These are phyloP conservation scores for Talaromyces sp. DNA, from an alignment of 2,329 filamentous ascomycete species.

Conservation along the genomic window DNA sequence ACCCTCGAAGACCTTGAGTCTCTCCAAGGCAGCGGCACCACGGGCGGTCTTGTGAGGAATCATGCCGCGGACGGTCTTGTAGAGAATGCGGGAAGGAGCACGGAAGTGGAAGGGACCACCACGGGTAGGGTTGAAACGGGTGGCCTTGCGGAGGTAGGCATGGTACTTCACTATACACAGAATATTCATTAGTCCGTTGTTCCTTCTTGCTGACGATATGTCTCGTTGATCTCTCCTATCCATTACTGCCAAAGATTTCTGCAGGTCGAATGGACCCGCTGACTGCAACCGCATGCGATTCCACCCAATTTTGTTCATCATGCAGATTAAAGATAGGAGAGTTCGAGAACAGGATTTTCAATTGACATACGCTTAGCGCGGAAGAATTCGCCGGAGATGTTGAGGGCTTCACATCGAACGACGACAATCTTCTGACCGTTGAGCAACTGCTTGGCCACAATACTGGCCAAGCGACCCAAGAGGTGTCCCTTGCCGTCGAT, in stretches of 20 bases:
- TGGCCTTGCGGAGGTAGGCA: constrained; percentile 99
- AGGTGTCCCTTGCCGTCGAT: constrained; percentile 99
- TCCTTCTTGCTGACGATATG: background rate
- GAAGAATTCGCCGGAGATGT: constrained; percentile 99
- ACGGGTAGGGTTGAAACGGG: constrained; percentile 98
- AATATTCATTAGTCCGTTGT: constrained; percentile 46
- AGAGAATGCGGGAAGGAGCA: constrained; percentile 98
- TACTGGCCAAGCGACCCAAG: constrained; percentile 96
- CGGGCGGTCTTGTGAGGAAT: constrained; percentile 99
- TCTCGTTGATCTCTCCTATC: background rate
- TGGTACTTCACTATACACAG: constrained; percentile 91
- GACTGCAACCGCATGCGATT: constrained; percentile 11
- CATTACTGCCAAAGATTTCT: constrained; percentile 7
- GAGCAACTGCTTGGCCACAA: constrained; percentile 98
- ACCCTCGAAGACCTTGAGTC: constrained; percentile 99
- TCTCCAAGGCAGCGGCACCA: constrained; percentile 92
- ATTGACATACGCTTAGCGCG: constrained; percentile 94
- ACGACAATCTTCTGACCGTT: constrained; percentile 99
- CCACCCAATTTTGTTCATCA: background rate
- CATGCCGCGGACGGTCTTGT: constrained; percentile 99
- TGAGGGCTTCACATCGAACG: constrained; percentile 97
- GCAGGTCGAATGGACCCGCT: background rate
- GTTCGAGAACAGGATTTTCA: constrained; percentile 16
- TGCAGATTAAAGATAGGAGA: background rate
- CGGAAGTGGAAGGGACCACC: constrained; percentile 99